A percentile compares a stretch with the other conserved stretches of the same genome.
phyloP scores from a whole-genome alignment of 805 yeast genomes.

The Debaryomyces hansenii region DNA sequence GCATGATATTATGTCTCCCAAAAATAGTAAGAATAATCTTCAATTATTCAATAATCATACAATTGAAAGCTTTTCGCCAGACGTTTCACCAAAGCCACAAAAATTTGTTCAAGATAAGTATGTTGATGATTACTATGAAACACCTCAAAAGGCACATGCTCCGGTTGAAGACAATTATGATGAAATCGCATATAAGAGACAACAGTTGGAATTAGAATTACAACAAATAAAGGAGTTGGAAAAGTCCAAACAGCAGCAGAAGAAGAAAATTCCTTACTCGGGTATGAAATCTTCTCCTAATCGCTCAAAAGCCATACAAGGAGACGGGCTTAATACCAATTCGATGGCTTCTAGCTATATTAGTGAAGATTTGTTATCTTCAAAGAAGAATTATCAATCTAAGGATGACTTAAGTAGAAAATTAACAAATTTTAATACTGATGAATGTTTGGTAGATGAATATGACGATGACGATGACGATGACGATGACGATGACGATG shows the following conservation, averaged over 20 bases:
- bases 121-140: slow-evolving; percentile 1
- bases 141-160: not conserved
- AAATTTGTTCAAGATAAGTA: not conserved
- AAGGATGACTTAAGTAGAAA: slow-evolving; percentile 37
- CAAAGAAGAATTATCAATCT: slow-evolving; percentile 31
- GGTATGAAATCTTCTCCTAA: not conserved
- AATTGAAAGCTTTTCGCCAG: slow-evolving; percentile 27
- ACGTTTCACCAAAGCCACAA: slow-evolving; percentile 12
- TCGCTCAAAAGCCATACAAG: slow-evolving; percentile 2
- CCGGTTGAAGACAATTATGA: slow-evolving; percentile 17
- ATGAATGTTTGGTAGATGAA: slow-evolving; percentile 12
- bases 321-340: slow-evolving; percentile 5
- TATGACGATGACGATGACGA: slow-evolving; percentile 11
- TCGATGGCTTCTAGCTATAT: slow-evolving; percentile 29
- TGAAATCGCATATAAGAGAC: slow-evolving; percentile 34
- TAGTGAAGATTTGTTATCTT: slow-evolving; percentile 36
- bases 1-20: not conserved
- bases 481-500: no score
- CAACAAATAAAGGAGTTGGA: slow-evolving; percentile 33
- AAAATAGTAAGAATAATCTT: slow-evolving; percentile 8
- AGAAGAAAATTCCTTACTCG: not conserved
- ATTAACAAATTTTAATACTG: slow-evolving; percentile 21
- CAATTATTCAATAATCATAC: slow-evolving; percentile 21
- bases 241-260: slow-evolving; percentile 7
- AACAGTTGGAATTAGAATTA: slow-evolving; percentile 40